These are phyloP conservation scores for Populus tomentosa DNA, from an alignment of 441 rosid genomes.

Conservation along the genomic window DNA sequence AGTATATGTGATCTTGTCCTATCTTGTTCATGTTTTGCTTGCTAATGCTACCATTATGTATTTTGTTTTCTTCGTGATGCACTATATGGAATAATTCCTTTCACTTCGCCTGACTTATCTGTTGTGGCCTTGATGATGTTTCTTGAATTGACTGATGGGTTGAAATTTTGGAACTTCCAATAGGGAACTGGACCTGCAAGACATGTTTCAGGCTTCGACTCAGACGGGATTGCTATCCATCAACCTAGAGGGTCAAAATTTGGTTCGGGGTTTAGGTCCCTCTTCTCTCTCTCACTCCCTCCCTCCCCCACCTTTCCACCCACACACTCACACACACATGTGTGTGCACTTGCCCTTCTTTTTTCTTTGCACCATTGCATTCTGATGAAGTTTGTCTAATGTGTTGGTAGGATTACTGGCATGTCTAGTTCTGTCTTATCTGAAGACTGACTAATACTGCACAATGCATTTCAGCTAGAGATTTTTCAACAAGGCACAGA, in stretches of 20 bases:
- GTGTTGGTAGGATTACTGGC: background rate
- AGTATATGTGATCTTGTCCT: background rate
- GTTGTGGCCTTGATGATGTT: slow-evolving; percentile 1
- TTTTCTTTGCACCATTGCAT: background rate
- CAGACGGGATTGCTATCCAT: slow-evolving; percentile 51
- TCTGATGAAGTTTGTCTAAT: background rate
- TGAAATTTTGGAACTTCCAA: slow-evolving; percentile 18
- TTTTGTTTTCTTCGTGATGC: background rate
- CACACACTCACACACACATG: background rate
- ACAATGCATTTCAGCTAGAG: background rate
- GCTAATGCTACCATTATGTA: background rate
- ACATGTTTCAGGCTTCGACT: slow-evolving; percentile 40
- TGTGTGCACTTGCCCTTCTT: too few relatives aligned
- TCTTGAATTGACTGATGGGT: slow-evolving; percentile 16
- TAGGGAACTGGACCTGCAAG: slow-evolving; percentile 51
- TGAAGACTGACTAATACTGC: background rate
- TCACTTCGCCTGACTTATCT: background rate
- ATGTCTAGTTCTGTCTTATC: background rate
- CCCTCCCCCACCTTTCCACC: slow-evolving; percentile 25
- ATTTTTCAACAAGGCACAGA: background rate
- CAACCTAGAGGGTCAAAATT: slow-evolving; percentile 44
- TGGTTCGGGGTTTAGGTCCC: slow-evolving; percentile 38
- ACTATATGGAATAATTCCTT: background rate
- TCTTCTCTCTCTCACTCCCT: slow-evolving; percentile 29
- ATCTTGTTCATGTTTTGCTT: background rate